These are phyloP conservation scores for Geotrichum macrosporum DNA, from an alignment of 1,139 yeast species.

Conservation along the genomic window DNA sequence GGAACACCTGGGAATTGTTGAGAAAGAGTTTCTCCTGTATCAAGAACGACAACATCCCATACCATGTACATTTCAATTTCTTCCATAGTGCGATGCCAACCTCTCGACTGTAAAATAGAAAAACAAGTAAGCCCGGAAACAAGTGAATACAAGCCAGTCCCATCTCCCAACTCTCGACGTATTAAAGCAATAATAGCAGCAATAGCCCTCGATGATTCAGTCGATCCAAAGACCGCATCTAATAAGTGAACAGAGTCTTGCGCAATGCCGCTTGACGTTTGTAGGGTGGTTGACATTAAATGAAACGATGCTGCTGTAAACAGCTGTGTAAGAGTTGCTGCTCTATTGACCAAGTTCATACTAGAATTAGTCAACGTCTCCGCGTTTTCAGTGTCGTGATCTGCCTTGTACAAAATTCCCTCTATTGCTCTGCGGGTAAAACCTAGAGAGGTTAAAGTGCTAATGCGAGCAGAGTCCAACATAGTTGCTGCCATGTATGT, in stretches of 20 bases:
- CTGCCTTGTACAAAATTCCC: conserved; percentile 32
- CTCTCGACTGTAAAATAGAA: conserved; percentile 34
- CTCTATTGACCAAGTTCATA: conserved; percentile 28
- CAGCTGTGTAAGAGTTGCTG: conserved; percentile 34
- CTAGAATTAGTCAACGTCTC: conserved; percentile 27
- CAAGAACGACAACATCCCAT: conserved; percentile 38
- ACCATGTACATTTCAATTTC: conserved; percentile 31
- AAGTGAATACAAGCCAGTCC: conserved; percentile 32
- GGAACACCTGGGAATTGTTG: conserved; percentile 31
- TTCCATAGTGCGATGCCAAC: conserved; percentile 31
- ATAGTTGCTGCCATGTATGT: conserved; percentile 31
- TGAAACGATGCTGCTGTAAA: conserved; percentile 35
- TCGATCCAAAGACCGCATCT: conserved; percentile 37
- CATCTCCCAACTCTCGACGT: conserved; percentile 33
- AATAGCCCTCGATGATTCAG: conserved; percentile 36
- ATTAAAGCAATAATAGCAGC: conserved; percentile 33
- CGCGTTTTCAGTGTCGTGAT: conserved; percentile 31
- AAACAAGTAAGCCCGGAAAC: conserved; percentile 34
- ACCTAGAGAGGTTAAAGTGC: conserved; percentile 32
- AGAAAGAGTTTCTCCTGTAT: conserved; percentile 34
- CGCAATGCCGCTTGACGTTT: conserved; percentile 31
- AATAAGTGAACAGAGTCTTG: conserved; percentile 36
- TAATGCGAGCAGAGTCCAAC: conserved; percentile 32
- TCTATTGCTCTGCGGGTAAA: conserved; percentile 34
- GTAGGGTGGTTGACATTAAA: conserved; percentile 29